These are phyloP conservation scores for Albatrellus ellisii DNA, from an alignment of 768 basidiomycete genomes.

Conservation along the genomic window DNA sequence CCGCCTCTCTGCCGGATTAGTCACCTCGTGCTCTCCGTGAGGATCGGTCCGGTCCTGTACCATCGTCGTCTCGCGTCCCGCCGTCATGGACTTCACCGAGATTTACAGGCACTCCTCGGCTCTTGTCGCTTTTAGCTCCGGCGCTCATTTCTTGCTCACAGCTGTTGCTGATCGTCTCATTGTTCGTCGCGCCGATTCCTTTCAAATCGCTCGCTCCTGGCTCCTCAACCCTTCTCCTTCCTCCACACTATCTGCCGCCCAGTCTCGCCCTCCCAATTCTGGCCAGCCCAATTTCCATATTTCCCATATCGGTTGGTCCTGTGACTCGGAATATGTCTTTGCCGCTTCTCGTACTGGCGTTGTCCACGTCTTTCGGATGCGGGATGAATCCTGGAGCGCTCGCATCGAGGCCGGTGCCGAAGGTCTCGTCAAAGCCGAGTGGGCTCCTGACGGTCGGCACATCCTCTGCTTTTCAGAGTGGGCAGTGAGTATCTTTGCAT, in stretches of 20 bases:
- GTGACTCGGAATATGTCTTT: slow-evolving; percentile 77
- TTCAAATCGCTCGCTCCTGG: slow-evolving; percentile 78
- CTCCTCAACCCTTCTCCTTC: slow-evolving; percentile 43
- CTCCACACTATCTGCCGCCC: slow-evolving; percentile 25
- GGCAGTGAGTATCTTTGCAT: slow-evolving; percentile 50
- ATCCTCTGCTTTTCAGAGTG: slow-evolving; percentile 87
- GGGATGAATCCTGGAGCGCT: slow-evolving; percentile 68
- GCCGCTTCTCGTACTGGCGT: slow-evolving; percentile 60
- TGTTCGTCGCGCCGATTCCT: slow-evolving; percentile 71
- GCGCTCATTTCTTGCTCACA: slow-evolving; percentile 76
- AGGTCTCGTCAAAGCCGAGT: slow-evolving; percentile 78
- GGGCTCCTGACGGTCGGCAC: slow-evolving; percentile 77
- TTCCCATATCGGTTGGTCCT: slow-evolving; percentile 75
- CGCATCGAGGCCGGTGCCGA: slow-evolving; percentile 73
- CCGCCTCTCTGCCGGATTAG: not conserved
- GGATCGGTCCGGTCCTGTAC: too few species aligned
- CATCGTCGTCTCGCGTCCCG: not conserved
- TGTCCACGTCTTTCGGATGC: slow-evolving; percentile 67
- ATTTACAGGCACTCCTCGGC: slow-evolving; percentile 58
- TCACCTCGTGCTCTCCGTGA: too few species aligned
- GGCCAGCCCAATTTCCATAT: slow-evolving; percentile 32
- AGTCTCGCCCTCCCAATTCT: slow-evolving; percentile 17
- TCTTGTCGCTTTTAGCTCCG: slow-evolving; percentile 77
- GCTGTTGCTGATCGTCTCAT: slow-evolving; percentile 70
- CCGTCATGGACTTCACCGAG: slow-evolving; percentile 74